A percentile compares a stretch with the other conserved stretches of the same genome.
Conservation (phyloP, 2,329 filamentous ascomycete species). For the Trichoderma harzianum region DNA sequence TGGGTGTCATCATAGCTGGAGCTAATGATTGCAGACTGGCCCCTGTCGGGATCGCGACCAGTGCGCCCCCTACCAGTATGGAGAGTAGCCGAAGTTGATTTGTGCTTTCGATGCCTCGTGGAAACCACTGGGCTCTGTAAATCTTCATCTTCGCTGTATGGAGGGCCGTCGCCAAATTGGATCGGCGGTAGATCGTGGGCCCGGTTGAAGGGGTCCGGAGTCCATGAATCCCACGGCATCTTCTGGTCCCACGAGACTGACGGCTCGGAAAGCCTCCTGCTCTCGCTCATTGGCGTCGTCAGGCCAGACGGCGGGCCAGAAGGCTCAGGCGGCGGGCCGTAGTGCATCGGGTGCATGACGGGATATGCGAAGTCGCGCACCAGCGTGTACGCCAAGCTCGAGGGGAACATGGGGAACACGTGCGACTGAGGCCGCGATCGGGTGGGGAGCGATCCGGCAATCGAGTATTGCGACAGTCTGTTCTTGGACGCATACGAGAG, state of each 20-base stretch:
- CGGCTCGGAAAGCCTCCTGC: slow-evolving; percentile 79
- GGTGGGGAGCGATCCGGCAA: slow-evolving; percentile 57
- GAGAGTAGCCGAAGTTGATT: slow-evolving; percentile 58
- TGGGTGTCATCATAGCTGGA: slow-evolving; percentile 53
- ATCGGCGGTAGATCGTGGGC: slow-evolving; percentile 75
- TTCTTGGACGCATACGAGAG: slow-evolving; percentile 76
- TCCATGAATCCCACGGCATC: slow-evolving; percentile 57
- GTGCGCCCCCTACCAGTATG: slow-evolving; percentile 42
- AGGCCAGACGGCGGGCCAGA: slow-evolving; percentile 69
- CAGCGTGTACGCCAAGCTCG: slow-evolving; percentile 80
- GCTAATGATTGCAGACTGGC: slow-evolving; percentile 42
- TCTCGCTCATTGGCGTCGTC: slow-evolving; percentile 81
- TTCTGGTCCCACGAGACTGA: slow-evolving; percentile 70
- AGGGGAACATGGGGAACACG: slow-evolving; percentile 78
- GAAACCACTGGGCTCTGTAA: slow-evolving; percentile 87
- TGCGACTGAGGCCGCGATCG: slow-evolving; percentile 79
- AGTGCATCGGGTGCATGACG: slow-evolving; percentile 78
- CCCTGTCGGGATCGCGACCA: slow-evolving; percentile 42
- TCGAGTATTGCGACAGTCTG: slow-evolving; percentile 78
- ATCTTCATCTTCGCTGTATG: slow-evolving; percentile 94
- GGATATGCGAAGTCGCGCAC: slow-evolving; percentile 97
- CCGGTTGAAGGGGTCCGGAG: slow-evolving; percentile 52
- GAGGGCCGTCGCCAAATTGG: slow-evolving; percentile 81
- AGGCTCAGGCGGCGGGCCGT: slow-evolving; percentile 79
- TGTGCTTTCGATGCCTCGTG: slow-evolving; percentile 81